phyloP scores from a whole-genome alignment of 306 rosid genomes.

The Fragaria iinumae region DNA sequence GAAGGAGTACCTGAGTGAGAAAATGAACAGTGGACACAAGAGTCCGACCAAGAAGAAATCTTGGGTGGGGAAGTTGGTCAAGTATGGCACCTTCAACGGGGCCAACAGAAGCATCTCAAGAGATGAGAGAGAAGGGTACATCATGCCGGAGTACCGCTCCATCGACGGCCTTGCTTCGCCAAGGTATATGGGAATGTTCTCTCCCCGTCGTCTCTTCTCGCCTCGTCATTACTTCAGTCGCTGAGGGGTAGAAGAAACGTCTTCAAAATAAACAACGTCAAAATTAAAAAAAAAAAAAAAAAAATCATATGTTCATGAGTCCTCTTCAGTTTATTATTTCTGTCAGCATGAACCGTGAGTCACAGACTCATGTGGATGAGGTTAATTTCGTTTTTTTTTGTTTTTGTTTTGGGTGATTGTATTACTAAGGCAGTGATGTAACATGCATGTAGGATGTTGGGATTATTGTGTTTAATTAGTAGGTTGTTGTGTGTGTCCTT shows the following conservation, averaged over 20 bases:
- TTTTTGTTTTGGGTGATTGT: neutral
- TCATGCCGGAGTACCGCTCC: slow-evolving; percentile 49
- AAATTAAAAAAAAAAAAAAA: too few relatives aligned
- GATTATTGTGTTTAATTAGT: neutral
- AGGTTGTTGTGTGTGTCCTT: neutral
- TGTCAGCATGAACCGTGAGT: slow-evolving; percentile 1
- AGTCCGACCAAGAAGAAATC: slow-evolving; percentile 53
- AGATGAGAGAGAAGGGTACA: slow-evolving; percentile 49
- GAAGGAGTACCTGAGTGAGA: slow-evolving; percentile 57
- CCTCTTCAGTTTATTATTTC: neutral
- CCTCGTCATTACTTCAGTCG: slow-evolving; percentile 45
- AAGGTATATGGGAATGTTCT: slow-evolving; percentile 59
- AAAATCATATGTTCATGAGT: neutral
- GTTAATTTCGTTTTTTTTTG: neutral
- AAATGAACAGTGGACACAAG: slow-evolving; percentile 49
- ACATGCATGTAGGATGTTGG: neutral
- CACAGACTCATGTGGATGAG: slow-evolving; percentile 8
- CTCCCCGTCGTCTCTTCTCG: slow-evolving; percentile 82
- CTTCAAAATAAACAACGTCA: neutral
- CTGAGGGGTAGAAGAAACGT: slow-evolving; percentile 12
- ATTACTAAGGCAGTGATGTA: neutral
- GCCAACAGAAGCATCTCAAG: neutral
- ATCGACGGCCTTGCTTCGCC: slow-evolving; percentile 73
- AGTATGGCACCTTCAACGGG: slow-evolving; percentile 52
- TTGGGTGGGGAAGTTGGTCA: slow-evolving; percentile 67